Conservation (phyloP, 2,329 filamentous ascomycete species). For the Verticillium klebahnii region DNA sequence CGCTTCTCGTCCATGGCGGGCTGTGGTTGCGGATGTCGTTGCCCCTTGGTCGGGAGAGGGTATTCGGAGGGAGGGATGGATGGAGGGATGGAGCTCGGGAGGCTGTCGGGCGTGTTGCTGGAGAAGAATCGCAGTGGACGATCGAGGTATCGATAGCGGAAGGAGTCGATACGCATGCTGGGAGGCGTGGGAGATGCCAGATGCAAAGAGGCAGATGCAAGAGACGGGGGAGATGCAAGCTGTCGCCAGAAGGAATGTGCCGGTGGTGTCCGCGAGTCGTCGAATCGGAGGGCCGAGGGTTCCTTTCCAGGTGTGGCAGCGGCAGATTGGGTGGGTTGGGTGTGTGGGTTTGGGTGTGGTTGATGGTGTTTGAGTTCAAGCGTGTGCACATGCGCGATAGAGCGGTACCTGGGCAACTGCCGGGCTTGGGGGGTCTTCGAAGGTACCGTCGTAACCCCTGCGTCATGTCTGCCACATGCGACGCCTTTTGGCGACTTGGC, state of each 20-base stretch:
- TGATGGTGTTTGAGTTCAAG: neutral
- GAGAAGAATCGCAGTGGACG: neutral
- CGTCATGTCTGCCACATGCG: neutral
- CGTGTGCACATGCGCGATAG: neutral
- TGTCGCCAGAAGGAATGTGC: neutral
- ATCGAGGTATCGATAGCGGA: neutral
- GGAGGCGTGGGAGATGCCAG: neutral
- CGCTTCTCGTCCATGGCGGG: constrained; percentile 13
- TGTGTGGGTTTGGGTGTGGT: neutral
- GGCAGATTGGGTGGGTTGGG: neutral
- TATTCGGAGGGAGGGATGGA: neutral
- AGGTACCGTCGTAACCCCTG: neutral
- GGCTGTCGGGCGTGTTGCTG: neutral
- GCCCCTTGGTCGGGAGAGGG: neutral
- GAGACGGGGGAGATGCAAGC: neutral
- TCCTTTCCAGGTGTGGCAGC: neutral
- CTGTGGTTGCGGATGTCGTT: neutral
- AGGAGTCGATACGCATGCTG: neutral
- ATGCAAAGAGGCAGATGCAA: neutral
- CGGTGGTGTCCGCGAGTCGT: neutral
- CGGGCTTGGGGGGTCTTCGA: neutral
- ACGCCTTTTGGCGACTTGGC: neutral
- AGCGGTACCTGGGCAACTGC: neutral
- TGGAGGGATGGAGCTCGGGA: neutral
- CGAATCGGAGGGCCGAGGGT: neutral